A percentile compares a stretch with the other conserved stretches of the same genome.
These are phyloP conservation scores for Diaporthe vaccinii DNA, from an alignment of 2,329 filamentous ascomycete species.

Conservation along the genomic window DNA sequence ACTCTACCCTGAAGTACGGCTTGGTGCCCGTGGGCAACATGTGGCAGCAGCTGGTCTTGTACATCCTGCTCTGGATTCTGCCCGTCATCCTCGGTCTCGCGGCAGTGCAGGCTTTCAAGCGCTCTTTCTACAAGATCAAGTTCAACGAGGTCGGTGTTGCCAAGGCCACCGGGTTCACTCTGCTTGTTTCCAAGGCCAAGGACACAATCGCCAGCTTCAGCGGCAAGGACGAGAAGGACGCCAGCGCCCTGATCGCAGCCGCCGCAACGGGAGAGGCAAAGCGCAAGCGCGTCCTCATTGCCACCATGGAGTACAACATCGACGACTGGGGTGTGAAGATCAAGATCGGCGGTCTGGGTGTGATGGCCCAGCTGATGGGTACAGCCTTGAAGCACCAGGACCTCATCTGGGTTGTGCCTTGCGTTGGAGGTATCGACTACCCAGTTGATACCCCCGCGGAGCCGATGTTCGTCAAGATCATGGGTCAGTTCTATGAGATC, in stretches of 20 bases:
- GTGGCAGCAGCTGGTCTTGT: constrained; percentile 65
- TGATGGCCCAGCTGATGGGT: constrained; percentile 79
- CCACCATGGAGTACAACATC: constrained; percentile 73
- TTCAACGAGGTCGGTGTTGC: constrained; percentile 52
- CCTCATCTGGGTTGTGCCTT: constrained; percentile 74
- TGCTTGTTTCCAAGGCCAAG: constrained; percentile 46
- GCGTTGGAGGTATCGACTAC: constrained; percentile 75
- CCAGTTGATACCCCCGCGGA: constrained; percentile 70
- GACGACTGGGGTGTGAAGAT: constrained; percentile 79
- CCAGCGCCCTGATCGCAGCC: constrained; percentile 48
- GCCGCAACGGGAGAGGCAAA: constrained; percentile 45
- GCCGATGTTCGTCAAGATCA: constrained; percentile 73
- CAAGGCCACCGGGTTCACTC: constrained; percentile 33
- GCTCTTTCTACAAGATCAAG: constrained; percentile 66
- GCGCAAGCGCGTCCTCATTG: constrained; percentile 44
- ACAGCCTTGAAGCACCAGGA: constrained; percentile 75
- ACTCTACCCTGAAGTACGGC: constrained; percentile 64
- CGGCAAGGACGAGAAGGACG: constrained; percentile 63
- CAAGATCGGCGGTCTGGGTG: constrained; percentile 78
- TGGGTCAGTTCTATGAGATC: constrained; percentile 72
- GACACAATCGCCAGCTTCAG: constrained; percentile 16
- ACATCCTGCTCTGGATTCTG: constrained; percentile 65
- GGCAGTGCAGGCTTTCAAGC: constrained; percentile 68
- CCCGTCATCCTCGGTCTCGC: constrained; percentile 63
- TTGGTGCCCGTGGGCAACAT: constrained; percentile 68